Conservation (phyloP, 2,329 filamentous ascomycete species). For the Coleophoma eucalyptorum region DNA sequence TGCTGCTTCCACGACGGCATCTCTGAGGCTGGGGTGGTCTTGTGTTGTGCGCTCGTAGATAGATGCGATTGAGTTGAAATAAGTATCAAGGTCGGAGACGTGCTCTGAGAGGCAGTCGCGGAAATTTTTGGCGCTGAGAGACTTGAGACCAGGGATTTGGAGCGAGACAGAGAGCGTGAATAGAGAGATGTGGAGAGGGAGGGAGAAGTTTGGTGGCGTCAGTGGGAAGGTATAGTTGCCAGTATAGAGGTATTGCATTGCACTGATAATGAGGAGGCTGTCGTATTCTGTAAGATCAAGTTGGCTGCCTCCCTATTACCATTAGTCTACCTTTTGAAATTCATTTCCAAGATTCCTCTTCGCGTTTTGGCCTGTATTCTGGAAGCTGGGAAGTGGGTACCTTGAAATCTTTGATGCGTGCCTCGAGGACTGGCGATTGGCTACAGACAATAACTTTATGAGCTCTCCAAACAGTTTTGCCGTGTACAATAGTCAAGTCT, state of each 20-base stretch:
- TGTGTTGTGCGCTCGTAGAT: slow-evolving; percentile 8
- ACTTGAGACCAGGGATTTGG: slow-evolving; percentile 6
- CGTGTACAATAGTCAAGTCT: slow-evolving; percentile 17
- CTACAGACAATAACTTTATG: slow-evolving; percentile 20
- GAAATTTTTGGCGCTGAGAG: slow-evolving; percentile 8
- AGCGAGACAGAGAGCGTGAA: slow-evolving; percentile 13
- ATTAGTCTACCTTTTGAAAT: no score
- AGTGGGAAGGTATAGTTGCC: slow-evolving; percentile 7
- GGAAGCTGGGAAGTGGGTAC: no score
- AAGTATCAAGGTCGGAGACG: slow-evolving; percentile 5
- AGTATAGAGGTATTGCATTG: slow-evolving; percentile 21
- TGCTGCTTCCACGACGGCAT: slow-evolving; percentile 13
- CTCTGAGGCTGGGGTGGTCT: slow-evolving; percentile 1
- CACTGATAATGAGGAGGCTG: slow-evolving; percentile 1
- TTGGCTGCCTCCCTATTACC: not conserved
- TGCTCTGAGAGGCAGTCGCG: slow-evolving; percentile 7
- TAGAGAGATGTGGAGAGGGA: slow-evolving; percentile 11
- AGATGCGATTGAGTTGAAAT: slow-evolving; percentile 5
- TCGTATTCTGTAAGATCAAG: slow-evolving; percentile 12
- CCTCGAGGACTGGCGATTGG: slow-evolving; percentile 17
- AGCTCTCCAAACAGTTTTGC: slow-evolving; percentile 14
- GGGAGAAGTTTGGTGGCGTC: slow-evolving; percentile 1
- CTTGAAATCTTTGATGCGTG: slow-evolving; percentile 7
- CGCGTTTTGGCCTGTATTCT: no score
- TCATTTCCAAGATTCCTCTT: no score